Evolutionary conservation across 2,329 filamentous ascomycete species (phyloP).

Genomic region (Ophiocordyceps camponoti-rufipedis): DNA sequence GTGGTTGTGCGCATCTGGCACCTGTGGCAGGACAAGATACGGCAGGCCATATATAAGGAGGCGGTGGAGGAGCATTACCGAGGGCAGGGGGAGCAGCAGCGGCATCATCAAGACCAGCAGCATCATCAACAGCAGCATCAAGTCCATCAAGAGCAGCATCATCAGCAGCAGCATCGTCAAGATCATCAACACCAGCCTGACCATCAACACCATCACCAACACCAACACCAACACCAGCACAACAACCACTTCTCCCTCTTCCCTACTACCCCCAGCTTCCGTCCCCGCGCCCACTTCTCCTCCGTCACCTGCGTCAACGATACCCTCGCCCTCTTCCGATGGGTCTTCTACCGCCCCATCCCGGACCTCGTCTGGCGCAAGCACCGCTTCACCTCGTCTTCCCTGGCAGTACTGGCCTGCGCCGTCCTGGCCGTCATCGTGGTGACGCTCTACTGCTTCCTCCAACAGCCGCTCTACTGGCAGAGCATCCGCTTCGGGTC

Average conservation of each 20-base stretch:
- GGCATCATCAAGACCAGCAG: conserved; percentile 27
- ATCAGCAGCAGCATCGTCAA: too few relatives aligned
- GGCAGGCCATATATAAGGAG: conserved; percentile 76
- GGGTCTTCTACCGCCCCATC: conserved; percentile 75
- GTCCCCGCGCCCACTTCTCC: conserved; percentile 54
- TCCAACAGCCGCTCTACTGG: conserved; percentile 82
- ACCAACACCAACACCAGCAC: too few relatives aligned
- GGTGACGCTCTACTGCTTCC: conserved; percentile 63
- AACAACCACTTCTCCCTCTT: too few relatives aligned
- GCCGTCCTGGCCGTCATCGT: conserved; percentile 52
- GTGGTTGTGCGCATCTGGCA: conserved; percentile 63
- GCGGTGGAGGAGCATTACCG: conserved; percentile 50
- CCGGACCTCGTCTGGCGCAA: conserved; percentile 53
- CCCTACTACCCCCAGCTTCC: conserved; percentile 16
- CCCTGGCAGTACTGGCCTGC: conserved; percentile 51
- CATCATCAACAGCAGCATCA: conserved; percentile 24
- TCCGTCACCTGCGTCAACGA: conserved; percentile 62
- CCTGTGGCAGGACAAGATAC: conserved; percentile 83
- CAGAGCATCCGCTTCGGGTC: conserved; percentile 73
- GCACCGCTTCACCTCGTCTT: conserved; percentile 62
- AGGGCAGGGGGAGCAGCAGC: conserved; percentile 8
- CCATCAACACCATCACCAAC: too few relatives aligned
- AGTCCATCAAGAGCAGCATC: too few relatives aligned
- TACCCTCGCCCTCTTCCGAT: conserved; percentile 64
- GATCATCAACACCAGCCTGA: too few relatives aligned